A percentile compares a stretch with the other conserved stretches of the same genome.
Conservation (phyloP, 305 asterid genomes). For the Withania somnifera region DNA sequence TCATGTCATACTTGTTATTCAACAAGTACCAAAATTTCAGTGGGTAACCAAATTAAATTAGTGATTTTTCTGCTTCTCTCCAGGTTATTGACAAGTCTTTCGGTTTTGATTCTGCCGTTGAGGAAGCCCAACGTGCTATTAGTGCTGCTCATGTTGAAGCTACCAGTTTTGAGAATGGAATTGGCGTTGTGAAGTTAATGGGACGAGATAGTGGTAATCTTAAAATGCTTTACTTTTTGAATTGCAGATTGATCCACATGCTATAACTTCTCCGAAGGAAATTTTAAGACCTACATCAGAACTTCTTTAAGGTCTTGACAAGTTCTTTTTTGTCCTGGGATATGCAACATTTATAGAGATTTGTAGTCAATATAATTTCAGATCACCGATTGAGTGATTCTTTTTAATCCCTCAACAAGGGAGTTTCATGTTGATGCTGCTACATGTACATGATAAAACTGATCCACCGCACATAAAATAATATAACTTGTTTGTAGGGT, state of each 20-base stretch:
- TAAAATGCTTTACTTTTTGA: neutral
- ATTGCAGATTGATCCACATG: neutral
- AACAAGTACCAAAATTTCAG: neutral
- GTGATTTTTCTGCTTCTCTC: neutral
- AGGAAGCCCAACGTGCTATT: slow-evolving; percentile 91
- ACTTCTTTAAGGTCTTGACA: neutral
- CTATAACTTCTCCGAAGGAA: neutral
- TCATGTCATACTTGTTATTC: neutral
- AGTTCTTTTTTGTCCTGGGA: neutral
- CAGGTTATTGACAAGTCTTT: slow-evolving; percentile 78
- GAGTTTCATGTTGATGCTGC: neutral
- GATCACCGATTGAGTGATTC: neutral
- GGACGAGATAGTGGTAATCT: slow-evolving; percentile 65
- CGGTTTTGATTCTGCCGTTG: slow-evolving; percentile 85
- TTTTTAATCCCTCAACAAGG: neutral
- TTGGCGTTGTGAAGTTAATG: slow-evolving; percentile 79
- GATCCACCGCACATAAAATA: neutral
- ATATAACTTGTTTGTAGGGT: neutral
- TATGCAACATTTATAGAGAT: neutral
- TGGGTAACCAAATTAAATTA: neutral
- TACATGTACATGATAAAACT: neutral
- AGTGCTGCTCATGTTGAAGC: slow-evolving; percentile 91
- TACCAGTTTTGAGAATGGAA: slow-evolving; percentile 65
- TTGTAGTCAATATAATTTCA: neutral
- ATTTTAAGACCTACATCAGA: neutral